Base-by-base conservation (phyloP, 2,329 filamentous ascomycete genomes). In the Clonostachys rosea region DNA sequence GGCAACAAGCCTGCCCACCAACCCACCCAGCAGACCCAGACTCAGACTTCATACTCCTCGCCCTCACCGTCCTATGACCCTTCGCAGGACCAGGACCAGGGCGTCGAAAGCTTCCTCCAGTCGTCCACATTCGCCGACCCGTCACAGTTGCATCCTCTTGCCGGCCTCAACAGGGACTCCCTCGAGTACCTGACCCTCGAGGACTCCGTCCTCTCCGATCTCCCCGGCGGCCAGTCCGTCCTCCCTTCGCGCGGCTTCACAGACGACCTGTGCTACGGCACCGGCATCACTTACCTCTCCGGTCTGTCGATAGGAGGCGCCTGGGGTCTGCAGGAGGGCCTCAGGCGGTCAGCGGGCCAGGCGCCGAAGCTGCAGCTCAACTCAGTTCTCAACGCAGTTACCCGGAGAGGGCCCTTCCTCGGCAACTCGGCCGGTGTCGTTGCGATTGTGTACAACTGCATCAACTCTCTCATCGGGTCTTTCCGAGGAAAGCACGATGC, bases 231-330 rank as follows among this genome's bases (percentile, higher is more conserved):
- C 50, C 87, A 89, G 65, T 95, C 92, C 40, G 87, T 91, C 47
- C 81, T 99, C 47, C 94, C 95, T 40, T 96, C 91, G 48, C 86
- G 94, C 66, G 94, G 94, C 65, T 99, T 95, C 84, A 95, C 91
- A 51, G 94, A 99, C 65, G 94, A 99, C 67, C 82, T 99, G 50
- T 97, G 94, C 73, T 99, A 99, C 67, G 94, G 95, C 62, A 95
- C 94, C 18, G 94, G 94, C 59, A 85, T 92, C 52, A 96, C 91
- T 63, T 99, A 99, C 65, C 76, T 99, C 50, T 75, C 88, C n/a
- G 94, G 88, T 7, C 75, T 99, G 59, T 80, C 86, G 39, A 65
- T 95, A 55, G 94, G 94, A 67, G 94, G 94, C 56, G 85, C 83
- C 48, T 97, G 92, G 92, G 94, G 94, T 52, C 68, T 99, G 56